Percentiles rank a stretch among this genome's conserved stretches.
These are phyloP conservation scores for Apium graveolens DNA, from an alignment of 129 eudicot genomes.

Conservation along the genomic window DNA sequence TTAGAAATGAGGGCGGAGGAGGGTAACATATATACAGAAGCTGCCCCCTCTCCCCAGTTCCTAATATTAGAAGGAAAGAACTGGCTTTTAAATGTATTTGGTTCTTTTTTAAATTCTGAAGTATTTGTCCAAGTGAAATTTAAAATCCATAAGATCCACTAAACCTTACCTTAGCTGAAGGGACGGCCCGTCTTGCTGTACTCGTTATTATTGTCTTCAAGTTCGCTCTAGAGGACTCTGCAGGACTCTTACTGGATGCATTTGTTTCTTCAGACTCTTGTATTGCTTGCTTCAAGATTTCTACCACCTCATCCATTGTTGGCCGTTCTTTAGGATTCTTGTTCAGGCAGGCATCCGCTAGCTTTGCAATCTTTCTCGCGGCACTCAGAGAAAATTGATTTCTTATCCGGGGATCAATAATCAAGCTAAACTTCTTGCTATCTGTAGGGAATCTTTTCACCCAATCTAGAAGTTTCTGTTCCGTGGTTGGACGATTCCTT, in stretches of 20 bases:
- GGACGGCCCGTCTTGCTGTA: not conserved
- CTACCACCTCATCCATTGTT: slow-evolving; percentile 34
- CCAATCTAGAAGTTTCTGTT: slow-evolving; percentile 56
- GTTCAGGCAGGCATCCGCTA: slow-evolving; percentile 43
- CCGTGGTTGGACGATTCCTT: slow-evolving; percentile 31
- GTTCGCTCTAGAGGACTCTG: slow-evolving; percentile 8
- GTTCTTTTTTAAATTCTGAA: too few relatives aligned
- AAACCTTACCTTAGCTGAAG: not conserved
- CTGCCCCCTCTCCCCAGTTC: too few relatives aligned
- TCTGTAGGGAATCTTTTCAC: slow-evolving; percentile 50
- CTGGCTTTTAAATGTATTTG: not conserved
- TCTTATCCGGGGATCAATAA: slow-evolving; percentile 39
- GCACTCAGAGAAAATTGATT: slow-evolving; percentile 31
- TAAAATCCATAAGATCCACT: not conserved
- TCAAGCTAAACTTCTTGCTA: slow-evolving; percentile 41
- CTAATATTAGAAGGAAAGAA: too few relatives aligned
- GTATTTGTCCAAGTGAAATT: not conserved
- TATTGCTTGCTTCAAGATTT: slow-evolving; percentile 31
- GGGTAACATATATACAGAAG: too few relatives aligned
- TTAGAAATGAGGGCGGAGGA: too few relatives aligned
- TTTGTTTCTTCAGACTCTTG: slow-evolving; percentile 28
- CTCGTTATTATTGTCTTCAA: not conserved
- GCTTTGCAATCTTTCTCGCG: slow-evolving; percentile 37
- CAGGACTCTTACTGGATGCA: not conserved
- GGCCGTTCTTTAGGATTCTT: slow-evolving; percentile 45